Evolutionary conservation across 2,329 filamentous ascomycete genomes (phyloP).

Genomic region (Aspergillus udagawae): DNA sequence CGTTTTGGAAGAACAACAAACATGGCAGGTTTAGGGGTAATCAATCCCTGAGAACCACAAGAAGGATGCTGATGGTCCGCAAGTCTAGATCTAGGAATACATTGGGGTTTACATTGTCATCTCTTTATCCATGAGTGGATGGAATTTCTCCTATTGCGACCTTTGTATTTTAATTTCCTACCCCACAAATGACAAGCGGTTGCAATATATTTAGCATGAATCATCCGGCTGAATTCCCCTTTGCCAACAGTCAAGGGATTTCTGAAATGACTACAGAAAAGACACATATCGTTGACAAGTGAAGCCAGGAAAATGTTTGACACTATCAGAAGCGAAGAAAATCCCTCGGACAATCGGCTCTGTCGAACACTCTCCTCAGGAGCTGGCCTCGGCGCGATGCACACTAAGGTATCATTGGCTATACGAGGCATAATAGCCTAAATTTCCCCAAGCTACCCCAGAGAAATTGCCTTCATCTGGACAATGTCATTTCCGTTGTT

Average conservation of each 20-base stretch:
- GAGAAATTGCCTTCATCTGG: constrained; percentile 9
- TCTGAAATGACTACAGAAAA: neutral
- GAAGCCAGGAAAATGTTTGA: neutral
- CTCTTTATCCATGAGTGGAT: neutral
- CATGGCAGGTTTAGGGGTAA: neutral
- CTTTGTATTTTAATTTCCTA: neutral
- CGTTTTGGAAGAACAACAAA: neutral
- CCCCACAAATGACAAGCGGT: neutral
- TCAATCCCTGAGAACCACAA: too few relatives aligned
- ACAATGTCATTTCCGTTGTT: neutral
- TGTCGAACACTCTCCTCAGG: neutral
- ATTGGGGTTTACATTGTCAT: too few relatives aligned
- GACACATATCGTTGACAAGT: neutral
- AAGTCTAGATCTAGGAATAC: too few relatives aligned
- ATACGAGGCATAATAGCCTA: neutral
- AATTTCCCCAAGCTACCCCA: neutral
- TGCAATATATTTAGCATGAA: neutral
- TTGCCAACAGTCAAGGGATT: neutral
- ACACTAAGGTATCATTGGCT: neutral
- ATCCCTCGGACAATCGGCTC: neutral
- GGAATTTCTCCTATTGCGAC: neutral
- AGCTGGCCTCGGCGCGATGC: neutral
- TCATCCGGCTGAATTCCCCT: neutral
- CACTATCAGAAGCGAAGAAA: neutral
- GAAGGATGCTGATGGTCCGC: neutral